Conservation (phyloP, 2,329 filamentous ascomycete genomes). For the Teratosphaeria gauchensis region DNA sequence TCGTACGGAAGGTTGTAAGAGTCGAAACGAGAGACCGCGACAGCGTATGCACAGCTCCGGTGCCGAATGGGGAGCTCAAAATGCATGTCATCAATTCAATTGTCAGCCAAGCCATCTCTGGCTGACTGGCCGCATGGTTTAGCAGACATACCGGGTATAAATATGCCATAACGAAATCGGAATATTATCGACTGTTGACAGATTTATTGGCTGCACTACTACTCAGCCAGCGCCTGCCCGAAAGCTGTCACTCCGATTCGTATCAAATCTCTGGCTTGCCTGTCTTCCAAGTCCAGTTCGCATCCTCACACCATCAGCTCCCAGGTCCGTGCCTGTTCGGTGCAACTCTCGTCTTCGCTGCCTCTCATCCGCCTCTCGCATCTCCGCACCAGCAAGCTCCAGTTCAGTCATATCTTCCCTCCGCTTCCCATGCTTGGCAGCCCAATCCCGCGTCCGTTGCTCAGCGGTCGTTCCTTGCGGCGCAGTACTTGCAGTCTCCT, state of each 20-base stretch:
- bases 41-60: background rate
- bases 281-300: background rate
- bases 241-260: background rate
- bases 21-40: background rate
- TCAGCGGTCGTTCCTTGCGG: constrained; percentile 20
- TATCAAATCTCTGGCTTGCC: background rate
- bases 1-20: background rate
- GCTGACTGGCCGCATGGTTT: background rate
- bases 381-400: constrained; percentile 25
- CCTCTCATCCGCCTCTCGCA: constrained; percentile 21
- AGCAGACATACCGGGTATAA: no score
- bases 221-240: background rate
- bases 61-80: background rate
- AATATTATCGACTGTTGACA: background rate
- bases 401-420: constrained; percentile 22
- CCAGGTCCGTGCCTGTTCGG: background rate
- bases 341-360: background rate
- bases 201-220: background rate
- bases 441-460: constrained; percentile 26
- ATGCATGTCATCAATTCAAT: background rate
- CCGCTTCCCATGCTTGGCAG: constrained; percentile 21
- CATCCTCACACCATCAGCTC: background rate
- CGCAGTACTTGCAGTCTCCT: constrained; percentile 5
- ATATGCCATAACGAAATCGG: no score
- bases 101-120: background rate